Evolutionary conservation across 306 rosid genomes (phyloP).

Genomic region (Adenanthera pavonina): DNA sequence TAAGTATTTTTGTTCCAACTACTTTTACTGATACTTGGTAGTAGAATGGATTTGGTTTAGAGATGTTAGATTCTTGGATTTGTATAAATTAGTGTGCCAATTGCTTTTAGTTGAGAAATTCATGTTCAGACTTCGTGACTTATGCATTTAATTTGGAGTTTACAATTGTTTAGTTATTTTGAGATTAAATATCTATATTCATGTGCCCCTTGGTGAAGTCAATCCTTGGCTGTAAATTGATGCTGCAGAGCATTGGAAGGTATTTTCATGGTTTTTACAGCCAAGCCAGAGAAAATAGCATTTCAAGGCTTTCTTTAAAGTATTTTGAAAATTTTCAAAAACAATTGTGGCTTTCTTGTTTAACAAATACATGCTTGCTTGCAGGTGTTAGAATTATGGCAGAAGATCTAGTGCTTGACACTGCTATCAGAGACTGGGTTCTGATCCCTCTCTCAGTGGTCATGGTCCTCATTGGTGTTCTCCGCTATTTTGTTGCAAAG

Average conservation of each 20-base stretch:
- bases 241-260: not conserved
- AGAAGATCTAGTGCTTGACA: constrained; percentile 95
- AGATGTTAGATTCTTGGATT: not conserved
- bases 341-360: not conserved
- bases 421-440: constrained; percentile 99
- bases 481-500: constrained; percentile 93
- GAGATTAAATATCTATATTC: not conserved
- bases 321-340: not conserved
- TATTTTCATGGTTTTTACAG: not conserved
- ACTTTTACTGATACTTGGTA: too few relatives aligned
- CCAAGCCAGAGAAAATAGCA: not conserved
- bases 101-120: not conserved
- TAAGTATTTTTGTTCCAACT: not conserved
- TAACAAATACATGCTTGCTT: not conserved
- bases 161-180: not conserved
- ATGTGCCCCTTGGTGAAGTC: not conserved
- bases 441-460: constrained; percentile 96
- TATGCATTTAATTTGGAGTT: not conserved
- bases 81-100: not conserved
- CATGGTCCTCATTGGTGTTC: constrained; percentile 97
- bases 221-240: constrained; percentile 9
- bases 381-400: constrained; percentile 63
- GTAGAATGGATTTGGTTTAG: not conserved
- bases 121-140: not conserved
- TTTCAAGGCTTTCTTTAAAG: not conserved